A percentile compares a stretch with the other conserved stretches of the same genome.
phyloP scores from a whole-genome alignment of 108 stramenopile genomes.

The Tribonema minus region DNA sequence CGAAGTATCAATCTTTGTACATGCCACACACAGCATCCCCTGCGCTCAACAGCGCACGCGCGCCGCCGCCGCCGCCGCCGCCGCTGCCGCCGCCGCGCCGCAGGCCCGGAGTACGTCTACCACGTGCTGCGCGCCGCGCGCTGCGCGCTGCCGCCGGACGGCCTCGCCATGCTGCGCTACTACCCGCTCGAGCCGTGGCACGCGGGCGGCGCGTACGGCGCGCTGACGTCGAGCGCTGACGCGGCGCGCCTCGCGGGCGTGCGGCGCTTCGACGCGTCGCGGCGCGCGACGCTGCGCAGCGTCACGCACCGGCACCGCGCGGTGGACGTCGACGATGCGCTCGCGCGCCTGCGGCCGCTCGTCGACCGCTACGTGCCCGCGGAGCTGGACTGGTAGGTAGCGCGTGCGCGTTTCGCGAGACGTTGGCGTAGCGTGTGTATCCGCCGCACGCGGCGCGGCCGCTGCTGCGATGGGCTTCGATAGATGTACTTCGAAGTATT shows the following conservation, averaged over 20 bases:
- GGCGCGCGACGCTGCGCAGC: slow-evolving; percentile 25
- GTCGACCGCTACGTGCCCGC: slow-evolving; percentile 26
- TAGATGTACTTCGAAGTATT: too few relatives aligned
- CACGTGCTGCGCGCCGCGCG: not conserved
- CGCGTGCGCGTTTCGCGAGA: slow-evolving; percentile 4
- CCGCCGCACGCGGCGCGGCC: too few relatives aligned
- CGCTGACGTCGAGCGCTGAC: not conserved
- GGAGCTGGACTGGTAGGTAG: slow-evolving; percentile 13
- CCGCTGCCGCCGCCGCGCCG: too few relatives aligned
- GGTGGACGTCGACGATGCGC: not conserved
- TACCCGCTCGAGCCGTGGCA: slow-evolving; percentile 39
- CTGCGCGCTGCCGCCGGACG: slow-evolving; percentile 6
- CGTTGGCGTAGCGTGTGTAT: too few relatives aligned
- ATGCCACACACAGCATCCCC: too few relatives aligned
- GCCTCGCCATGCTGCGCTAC: slow-evolving; percentile 22
- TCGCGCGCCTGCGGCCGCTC: not conserved
- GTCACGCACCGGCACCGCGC: slow-evolving; percentile 11
- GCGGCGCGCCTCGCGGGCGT: not conserved
- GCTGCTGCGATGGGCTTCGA: too few relatives aligned
- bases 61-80: too few relatives aligned
- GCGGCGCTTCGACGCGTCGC: slow-evolving; percentile 5
- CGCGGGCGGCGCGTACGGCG: slow-evolving; percentile 6
- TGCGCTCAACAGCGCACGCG: too few relatives aligned
- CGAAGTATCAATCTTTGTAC: too few relatives aligned
- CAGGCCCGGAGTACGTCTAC: slow-evolving; percentile 35